These are phyloP conservation scores for Alnus rubra DNA, from an alignment of 306 rosid species.

Conservation along the genomic window DNA sequence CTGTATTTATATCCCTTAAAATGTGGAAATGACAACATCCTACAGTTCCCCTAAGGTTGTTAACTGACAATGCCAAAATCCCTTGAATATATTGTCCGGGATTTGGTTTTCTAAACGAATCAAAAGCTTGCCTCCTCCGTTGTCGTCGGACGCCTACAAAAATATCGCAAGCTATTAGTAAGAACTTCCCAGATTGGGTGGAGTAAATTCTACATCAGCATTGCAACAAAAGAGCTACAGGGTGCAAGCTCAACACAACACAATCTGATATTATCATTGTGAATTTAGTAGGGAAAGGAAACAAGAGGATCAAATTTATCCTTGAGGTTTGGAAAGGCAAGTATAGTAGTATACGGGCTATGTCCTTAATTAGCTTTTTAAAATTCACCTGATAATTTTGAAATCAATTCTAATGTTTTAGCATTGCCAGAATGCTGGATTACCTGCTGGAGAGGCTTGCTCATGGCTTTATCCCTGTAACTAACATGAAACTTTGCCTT, in stretches of 20 bases:
- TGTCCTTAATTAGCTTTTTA: no score
- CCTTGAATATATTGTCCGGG: slow-evolving; percentile 7
- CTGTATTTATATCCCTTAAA: slow-evolving; percentile 18
- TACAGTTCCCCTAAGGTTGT: slow-evolving; percentile 20
- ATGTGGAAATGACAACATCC: slow-evolving; percentile 29
- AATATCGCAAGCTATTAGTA: slow-evolving; percentile 73
- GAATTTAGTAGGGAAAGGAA: not conserved
- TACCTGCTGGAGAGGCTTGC: slow-evolving; percentile 86
- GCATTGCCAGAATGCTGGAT: slow-evolving; percentile 13
- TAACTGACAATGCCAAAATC: slow-evolving; percentile 3
- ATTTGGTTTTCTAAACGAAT: slow-evolving; percentile 26
- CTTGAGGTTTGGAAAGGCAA: not conserved
- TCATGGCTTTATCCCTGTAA: slow-evolving; percentile 68
- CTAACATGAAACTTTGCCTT: slow-evolving; percentile 91
- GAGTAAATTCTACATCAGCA: slow-evolving; percentile 27
- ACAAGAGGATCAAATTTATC: no score
- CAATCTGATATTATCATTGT: not conserved
- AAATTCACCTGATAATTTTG: not conserved
- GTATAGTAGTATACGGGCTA: no score
- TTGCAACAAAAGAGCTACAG: not conserved
- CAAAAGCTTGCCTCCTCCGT: slow-evolving; percentile 87
- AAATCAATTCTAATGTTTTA: slow-evolving; percentile 14
- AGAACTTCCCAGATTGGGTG: slow-evolving; percentile 58
- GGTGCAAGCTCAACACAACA: not conserved
- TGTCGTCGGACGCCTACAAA: slow-evolving; percentile 66